phyloP scores from a whole-genome alignment of 2,329 filamentous ascomycete genomes.

The Fusarium tricinctum region DNA sequence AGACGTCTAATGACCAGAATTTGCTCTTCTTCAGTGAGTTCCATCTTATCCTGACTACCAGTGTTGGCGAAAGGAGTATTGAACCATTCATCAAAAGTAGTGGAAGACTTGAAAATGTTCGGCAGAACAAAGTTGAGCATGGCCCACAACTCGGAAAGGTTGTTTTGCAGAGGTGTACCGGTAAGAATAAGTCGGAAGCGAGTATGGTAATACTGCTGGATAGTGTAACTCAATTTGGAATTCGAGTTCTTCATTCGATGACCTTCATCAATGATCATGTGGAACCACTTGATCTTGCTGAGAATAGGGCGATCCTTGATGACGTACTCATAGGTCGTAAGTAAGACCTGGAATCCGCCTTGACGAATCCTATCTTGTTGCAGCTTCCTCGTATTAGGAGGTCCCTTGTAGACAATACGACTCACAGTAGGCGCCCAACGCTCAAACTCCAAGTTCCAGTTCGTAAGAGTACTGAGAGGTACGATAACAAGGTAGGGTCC shows the following conservation, averaged over 20 bases:
- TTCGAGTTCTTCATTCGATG: conserved; percentile 99
- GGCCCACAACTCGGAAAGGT: conserved; percentile 94
- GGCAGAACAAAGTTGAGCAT: conserved; percentile 98
- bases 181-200: conserved; percentile 97
- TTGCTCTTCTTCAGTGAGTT: conserved; percentile 99
- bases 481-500: conserved; percentile 98
- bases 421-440: conserved; percentile 94
- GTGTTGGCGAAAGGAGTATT: conserved; percentile 99
- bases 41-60: conserved; percentile 98
- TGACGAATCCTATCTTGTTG: conserved; percentile 95
- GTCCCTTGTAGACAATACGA: conserved; percentile 96
- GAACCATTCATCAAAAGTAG: conserved; percentile 99
- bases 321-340: conserved; percentile 99
- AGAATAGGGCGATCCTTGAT: conserved; percentile 97
- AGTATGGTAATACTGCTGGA: conserved; percentile 94
- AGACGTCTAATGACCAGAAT: conserved; percentile 97
- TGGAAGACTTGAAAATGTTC: conserved; percentile 99
- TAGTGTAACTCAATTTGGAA: conserved; percentile 94
- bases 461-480: conserved; percentile 94
- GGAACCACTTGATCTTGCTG: conserved; percentile 99
- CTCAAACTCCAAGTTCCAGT: conserved; percentile 99
- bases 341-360: conserved; percentile 93
- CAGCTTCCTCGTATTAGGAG: conserved; percentile 86
- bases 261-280: conserved; percentile 99
- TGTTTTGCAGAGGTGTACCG: conserved; percentile 97